phyloP scores from a whole-genome alignment of 1,284 basidiomycete genomes.

The Amylostereum areolatum region DNA sequence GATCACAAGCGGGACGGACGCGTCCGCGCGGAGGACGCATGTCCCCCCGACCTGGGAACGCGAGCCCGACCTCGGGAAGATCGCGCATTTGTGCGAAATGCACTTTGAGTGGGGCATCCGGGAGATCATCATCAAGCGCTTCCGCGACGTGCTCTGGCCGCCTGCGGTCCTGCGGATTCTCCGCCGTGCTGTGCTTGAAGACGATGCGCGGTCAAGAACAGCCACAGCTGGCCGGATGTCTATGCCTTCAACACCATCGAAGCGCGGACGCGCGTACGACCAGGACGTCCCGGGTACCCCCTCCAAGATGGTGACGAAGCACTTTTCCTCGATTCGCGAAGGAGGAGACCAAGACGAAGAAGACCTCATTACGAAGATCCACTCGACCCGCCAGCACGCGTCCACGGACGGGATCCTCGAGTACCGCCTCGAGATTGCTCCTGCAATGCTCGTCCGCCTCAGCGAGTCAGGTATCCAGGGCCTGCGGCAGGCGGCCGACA shows the following conservation, averaged over 20 bases:
- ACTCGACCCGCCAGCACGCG: slow-evolving; percentile 43
- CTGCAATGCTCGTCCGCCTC: slow-evolving; percentile 54
- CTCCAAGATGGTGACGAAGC: slow-evolving; percentile 47
- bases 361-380: slow-evolving; percentile 39
- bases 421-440: slow-evolving; percentile 68
- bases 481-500: slow-evolving; percentile 44
- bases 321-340: slow-evolving; percentile 43
- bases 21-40: slow-evolving; percentile 28
- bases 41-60: slow-evolving; percentile 41
- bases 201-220: background rate
- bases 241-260: background rate
- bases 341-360: slow-evolving; percentile 21
- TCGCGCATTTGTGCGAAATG: slow-evolving; percentile 74
- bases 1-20: slow-evolving; percentile 58
- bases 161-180: slow-evolving; percentile 60
- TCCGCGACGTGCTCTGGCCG: slow-evolving; percentile 72
- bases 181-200: slow-evolving; percentile 22
- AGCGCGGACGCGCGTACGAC: background rate
- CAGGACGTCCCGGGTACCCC: slow-evolving; percentile 36
- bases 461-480: slow-evolving; percentile 62
- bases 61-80: slow-evolving; percentile 66
- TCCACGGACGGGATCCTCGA: slow-evolving; percentile 67
- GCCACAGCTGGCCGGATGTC: background rate
- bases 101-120: slow-evolving; percentile 89
- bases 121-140: slow-evolving; percentile 72